Conservation (phyloP, 768 basidiomycete genomes). For the Cantharellus anzutake region DNA sequence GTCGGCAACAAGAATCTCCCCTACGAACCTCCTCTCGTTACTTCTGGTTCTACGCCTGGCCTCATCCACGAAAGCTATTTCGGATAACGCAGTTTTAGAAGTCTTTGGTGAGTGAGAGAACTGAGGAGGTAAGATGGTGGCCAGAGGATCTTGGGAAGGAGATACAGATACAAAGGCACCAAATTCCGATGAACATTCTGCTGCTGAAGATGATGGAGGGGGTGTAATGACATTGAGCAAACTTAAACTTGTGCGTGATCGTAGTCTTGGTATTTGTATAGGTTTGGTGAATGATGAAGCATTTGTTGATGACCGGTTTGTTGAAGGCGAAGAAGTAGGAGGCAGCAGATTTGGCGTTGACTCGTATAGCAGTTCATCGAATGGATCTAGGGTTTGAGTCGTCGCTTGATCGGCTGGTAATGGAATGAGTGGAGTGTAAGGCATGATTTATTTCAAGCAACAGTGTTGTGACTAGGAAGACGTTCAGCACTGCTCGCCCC, state of each 20-base stretch:
- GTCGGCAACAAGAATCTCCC: neutral
- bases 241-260: neutral
- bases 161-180: neutral
- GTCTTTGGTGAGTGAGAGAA: neutral
- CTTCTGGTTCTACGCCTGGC: neutral
- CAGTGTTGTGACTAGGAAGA: too few relatives aligned
- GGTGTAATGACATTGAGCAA: neutral
- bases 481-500: too few relatives aligned
- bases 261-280: too few relatives aligned
- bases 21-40: neutral
- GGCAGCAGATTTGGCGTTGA: too few relatives aligned
- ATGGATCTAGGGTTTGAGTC: neutral
- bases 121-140: too few relatives aligned
- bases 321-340: too few relatives aligned
- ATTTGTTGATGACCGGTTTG: too few relatives aligned
- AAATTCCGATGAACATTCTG: neutral
- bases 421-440: neutral
- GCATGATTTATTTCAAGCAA: neutral
- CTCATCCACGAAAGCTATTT: neutral
- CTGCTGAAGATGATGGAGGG: neutral
- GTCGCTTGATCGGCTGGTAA: neutral
- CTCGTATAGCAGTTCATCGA: neutral
- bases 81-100: neutral
- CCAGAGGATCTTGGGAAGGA: neutral
- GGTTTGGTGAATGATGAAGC: too few relatives aligned